Conservation (phyloP, 345 rosid species). For the Passiflora organensis region DNA sequence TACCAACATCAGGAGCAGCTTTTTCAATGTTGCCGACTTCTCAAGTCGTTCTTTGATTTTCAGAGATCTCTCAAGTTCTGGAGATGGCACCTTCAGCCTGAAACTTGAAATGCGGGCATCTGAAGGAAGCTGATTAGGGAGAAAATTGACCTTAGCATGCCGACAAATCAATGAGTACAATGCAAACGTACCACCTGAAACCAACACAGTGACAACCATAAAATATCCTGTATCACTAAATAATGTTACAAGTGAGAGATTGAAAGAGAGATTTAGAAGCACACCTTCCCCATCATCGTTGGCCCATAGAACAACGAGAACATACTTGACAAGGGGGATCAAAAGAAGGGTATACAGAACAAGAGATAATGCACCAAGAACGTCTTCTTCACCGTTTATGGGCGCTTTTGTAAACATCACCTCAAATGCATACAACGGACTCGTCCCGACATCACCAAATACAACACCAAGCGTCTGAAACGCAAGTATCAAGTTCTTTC, state of each 20-base stretch:
- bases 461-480: conserved; percentile 95
- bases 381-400: conserved; percentile 71
- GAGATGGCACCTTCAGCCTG: conserved; percentile 91
- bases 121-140: conserved; percentile 95
- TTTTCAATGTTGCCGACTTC: conserved; percentile 64
- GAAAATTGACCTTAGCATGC: conserved; percentile 94
- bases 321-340: conserved; percentile 87
- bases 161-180: conserved; percentile 93
- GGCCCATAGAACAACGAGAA: conserved; percentile 94
- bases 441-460: conserved; percentile 98
- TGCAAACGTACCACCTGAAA: conserved; percentile 94
- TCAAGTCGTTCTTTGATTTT: conserved; percentile 94
- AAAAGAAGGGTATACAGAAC: conserved; percentile 84
- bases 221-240: too few relatives aligned
- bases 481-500: conserved; percentile 75
- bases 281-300: conserved; percentile 99
- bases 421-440: conserved; percentile 91
- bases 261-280: conserved; percentile 5
- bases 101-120: conserved; percentile 96
- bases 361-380: conserved; percentile 88
- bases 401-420: conserved; percentile 93
- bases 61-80: conserved; percentile 95
- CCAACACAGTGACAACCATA: not conserved
- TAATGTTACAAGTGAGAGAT: too few relatives aligned
- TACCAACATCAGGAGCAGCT: conserved; percentile 72